Evolutionary conservation across 2,329 filamentous ascomycete genomes (phyloP).

Genomic region (Colletotrichum tropicale): DNA sequence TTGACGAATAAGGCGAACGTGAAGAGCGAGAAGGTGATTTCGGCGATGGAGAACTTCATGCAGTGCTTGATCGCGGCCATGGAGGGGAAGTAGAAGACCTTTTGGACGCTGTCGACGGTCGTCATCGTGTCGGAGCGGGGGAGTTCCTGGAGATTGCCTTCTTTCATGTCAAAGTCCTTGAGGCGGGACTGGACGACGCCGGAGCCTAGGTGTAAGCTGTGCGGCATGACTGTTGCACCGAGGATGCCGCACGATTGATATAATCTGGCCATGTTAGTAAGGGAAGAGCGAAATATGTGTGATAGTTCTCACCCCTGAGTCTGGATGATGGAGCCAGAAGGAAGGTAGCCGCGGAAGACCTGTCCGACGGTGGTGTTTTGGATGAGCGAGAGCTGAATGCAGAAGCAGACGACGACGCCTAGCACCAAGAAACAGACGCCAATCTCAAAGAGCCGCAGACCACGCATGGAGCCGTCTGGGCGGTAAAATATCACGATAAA

Average conservation of each 20-base stretch:
- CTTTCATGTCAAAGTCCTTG: slow-evolving; percentile 63
- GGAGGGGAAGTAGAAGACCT: slow-evolving; percentile 72
- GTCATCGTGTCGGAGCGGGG: slow-evolving; percentile 27
- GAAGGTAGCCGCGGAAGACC: slow-evolving; percentile 71
- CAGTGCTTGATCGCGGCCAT: slow-evolving; percentile 75
- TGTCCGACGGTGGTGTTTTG: slow-evolving; percentile 56
- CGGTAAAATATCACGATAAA: slow-evolving; percentile 71
- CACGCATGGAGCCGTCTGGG: slow-evolving; percentile 61
- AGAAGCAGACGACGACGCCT: slow-evolving; percentile 73
- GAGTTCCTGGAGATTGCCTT: slow-evolving; percentile 47
- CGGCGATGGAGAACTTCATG: slow-evolving; percentile 75
- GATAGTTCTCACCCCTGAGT: slow-evolving; percentile 50
- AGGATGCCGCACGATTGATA: slow-evolving; percentile 79
- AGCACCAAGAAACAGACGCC: slow-evolving; percentile 68
- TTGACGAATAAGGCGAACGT: slow-evolving; percentile 87
- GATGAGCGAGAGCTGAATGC: slow-evolving; percentile 70
- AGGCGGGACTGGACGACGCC: slow-evolving; percentile 73
- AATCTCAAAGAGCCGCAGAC: slow-evolving; percentile 65
- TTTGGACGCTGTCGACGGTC: slow-evolving; percentile 41
- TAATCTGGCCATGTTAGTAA: slow-evolving; percentile 28
- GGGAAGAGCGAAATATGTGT: not conserved
- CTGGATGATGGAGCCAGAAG: slow-evolving; percentile 62
- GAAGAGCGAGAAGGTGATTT: slow-evolving; percentile 75
- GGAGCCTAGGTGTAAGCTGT: slow-evolving; percentile 71
- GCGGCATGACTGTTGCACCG: slow-evolving; percentile 79